These are phyloP conservation scores for Ceratocystis huliohia DNA, from an alignment of 2,329 filamentous ascomycete genomes.

Conservation along the genomic window DNA sequence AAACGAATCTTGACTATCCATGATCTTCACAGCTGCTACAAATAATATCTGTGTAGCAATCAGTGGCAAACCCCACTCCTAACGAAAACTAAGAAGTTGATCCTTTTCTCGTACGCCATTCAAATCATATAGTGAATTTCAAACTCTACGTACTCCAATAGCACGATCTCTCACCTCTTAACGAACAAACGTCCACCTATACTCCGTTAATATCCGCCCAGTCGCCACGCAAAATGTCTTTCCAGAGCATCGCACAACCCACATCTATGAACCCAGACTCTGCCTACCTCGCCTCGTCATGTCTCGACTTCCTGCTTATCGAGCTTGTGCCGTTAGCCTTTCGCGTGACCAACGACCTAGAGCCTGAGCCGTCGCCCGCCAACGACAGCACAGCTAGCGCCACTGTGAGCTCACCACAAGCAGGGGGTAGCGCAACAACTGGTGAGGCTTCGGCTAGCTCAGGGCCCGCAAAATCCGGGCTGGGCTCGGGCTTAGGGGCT, in stretches of 20 bases:
- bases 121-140: too few relatives aligned
- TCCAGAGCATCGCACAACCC: conserved; percentile 57
- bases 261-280: conserved; percentile 56
- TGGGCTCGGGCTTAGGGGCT: background rate
- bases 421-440: conserved; percentile 22
- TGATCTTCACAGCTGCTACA: too few relatives aligned
- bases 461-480: conserved; percentile 21
- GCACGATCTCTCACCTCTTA: background rate
- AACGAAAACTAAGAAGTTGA: too few relatives aligned
- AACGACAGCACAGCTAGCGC: conserved; percentile 21
- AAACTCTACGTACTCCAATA: background rate
- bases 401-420: conserved; percentile 16
- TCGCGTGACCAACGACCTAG: conserved; percentile 64
- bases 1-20: too few relatives aligned
- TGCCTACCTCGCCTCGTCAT: conserved; percentile 67
- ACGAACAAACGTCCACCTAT: background rate
- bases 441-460: conserved; percentile 17
- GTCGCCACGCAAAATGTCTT: conserved; percentile 45
- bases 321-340: conserved; percentile 93
- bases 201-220: background rate
- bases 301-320: conserved; percentile 88
- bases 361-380: conserved; percentile 33
- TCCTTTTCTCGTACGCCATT: too few relatives aligned
- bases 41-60: too few relatives aligned
- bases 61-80: too few relatives aligned